These are phyloP conservation scores for Salix brachista DNA, from an alignment of 345 rosid species.

Conservation along the genomic window DNA sequence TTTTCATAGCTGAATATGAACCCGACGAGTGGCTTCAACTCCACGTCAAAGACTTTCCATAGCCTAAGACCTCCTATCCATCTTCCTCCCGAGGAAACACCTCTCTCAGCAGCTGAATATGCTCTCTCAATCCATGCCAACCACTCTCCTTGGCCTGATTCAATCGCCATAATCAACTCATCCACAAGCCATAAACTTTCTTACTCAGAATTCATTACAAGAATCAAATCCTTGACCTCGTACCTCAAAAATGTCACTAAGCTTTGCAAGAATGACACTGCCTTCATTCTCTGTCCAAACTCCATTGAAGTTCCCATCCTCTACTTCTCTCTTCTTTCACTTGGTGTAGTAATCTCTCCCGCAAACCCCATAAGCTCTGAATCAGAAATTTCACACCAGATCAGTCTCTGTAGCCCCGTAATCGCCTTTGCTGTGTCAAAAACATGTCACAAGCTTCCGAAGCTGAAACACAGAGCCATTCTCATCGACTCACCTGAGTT, in stretches of 20 bases:
- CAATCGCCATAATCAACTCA: neutral
- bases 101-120: slow-evolving; percentile 26
- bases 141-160: neutral
- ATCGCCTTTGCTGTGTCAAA: slow-evolving; percentile 9
- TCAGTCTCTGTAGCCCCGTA: slow-evolving; percentile 1
- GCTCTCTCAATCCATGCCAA: slow-evolving; percentile 12
- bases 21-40: slow-evolving; percentile 30
- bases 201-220: neutral
- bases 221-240: neutral
- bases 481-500: slow-evolving; percentile 11
- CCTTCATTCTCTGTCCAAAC: slow-evolving; percentile 7
- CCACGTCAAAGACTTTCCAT: slow-evolving; percentile 21
- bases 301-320: slow-evolving; percentile 8
- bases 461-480: neutral
- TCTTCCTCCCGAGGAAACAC: slow-evolving; percentile 16
- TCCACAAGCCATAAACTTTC: neutral
- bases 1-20: neutral
- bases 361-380: slow-evolving; percentile 11
- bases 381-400: slow-evolving; percentile 1
- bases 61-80: slow-evolving; percentile 28
- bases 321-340: slow-evolving; percentile 10
- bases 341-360: slow-evolving; percentile 5
- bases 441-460: slow-evolving; percentile 4
- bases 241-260: neutral
- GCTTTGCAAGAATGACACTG: slow-evolving; percentile 3